These are phyloP conservation scores for Epicoccum sorghinum DNA, from an alignment of 2,329 filamentous ascomycete genomes.

Conservation along the genomic window DNA sequence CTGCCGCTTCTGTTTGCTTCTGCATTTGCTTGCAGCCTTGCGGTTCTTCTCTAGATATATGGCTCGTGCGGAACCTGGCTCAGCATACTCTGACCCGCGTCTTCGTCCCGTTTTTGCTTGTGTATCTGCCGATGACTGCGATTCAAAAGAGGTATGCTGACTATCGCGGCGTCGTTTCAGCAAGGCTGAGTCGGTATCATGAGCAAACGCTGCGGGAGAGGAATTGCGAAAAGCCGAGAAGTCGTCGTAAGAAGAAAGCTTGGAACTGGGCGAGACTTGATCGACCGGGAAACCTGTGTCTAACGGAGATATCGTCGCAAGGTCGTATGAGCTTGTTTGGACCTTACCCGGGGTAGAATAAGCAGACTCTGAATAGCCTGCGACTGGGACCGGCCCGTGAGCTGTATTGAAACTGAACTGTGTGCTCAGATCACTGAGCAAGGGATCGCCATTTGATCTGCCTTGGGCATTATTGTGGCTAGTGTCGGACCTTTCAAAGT, in stretches of 20 bases:
- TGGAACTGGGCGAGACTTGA: not conserved
- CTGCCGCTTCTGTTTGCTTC: slow-evolving; percentile 67
- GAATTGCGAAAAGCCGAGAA: too few relatives aligned
- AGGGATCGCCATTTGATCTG: too few relatives aligned
- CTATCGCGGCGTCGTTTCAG: slow-evolving; percentile 11
- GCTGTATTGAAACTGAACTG: not conserved
- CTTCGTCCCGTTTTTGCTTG: slow-evolving; percentile 14
- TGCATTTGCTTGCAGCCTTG: slow-evolving; percentile 73
- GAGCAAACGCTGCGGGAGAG: not conserved
- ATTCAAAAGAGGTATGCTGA: slow-evolving; percentile 1
- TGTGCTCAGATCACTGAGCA: too few relatives aligned
- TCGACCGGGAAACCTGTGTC: slow-evolving; percentile 16
- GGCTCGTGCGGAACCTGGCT: slow-evolving; percentile 35
- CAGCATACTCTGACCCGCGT: slow-evolving; percentile 26
- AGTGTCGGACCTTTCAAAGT: not conserved
- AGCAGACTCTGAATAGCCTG: not conserved
- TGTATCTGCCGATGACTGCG: slow-evolving; percentile 1
- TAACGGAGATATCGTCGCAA: slow-evolving; percentile 14
- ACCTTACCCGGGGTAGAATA: slow-evolving; percentile 12
- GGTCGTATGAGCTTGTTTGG: not conserved
- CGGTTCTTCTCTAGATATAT: slow-evolving; percentile 69
- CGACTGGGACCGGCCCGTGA: not conserved
- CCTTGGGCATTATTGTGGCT: not conserved
- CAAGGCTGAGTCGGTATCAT: not conserved
- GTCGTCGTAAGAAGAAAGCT: not conserved